phyloP scores from a whole-genome alignment of 345 rosid genomes.

The Hibiscus trionum region DNA sequence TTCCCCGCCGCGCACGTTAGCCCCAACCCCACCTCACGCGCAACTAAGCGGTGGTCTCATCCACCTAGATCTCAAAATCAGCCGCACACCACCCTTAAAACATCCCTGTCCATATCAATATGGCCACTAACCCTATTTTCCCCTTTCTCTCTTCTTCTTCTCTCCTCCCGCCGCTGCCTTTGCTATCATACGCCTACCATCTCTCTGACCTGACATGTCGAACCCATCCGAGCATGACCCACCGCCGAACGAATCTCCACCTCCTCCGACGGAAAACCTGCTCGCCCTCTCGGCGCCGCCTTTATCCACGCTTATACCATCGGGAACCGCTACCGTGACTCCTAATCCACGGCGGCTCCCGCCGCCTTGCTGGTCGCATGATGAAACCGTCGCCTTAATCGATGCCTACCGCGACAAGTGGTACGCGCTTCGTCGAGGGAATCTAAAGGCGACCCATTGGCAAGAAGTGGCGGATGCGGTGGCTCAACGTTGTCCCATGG shows the following conservation, averaged over 20 bases:
- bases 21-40: constrained; percentile 6
- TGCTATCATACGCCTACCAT: neutral
- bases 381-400: constrained; percentile 39
- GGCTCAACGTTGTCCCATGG: constrained; percentile 50
- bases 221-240: neutral
- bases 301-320: neutral
- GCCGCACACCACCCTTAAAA: constrained; percentile 31
- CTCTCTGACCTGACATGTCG: neutral
- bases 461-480: constrained; percentile 82
- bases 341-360: neutral
- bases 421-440: constrained; percentile 83
- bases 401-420: constrained; percentile 85
- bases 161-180: neutral
- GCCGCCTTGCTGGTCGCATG: neutral
- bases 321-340: neutral
- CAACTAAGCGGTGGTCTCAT: constrained; percentile 37
- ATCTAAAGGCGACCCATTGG: constrained; percentile 91
- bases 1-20: constrained; percentile 43
- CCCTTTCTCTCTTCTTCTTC: neutral
- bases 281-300: neutral
- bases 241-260: neutral
- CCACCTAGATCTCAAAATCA: constrained; percentile 41
- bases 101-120: neutral
- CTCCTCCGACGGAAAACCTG: neutral
- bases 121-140: neutral